Evolutionary conservation across 306 rosid genomes (phyloP), one percentile per base, ranked within the genome.

Genomic region (Cicer yamashitae): DNA sequence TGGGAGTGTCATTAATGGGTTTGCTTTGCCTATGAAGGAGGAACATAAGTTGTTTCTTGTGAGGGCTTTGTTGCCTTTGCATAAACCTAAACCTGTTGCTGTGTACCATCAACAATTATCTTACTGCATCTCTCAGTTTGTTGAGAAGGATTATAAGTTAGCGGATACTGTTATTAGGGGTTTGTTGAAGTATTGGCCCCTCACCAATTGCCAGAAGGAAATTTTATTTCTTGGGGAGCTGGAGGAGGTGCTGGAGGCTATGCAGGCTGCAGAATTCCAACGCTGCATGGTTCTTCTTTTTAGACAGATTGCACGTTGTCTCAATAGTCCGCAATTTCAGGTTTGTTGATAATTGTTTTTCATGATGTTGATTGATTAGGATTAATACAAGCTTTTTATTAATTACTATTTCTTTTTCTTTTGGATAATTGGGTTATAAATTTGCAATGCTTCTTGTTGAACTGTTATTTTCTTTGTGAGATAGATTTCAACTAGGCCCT

Each of bases 1-100:
- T n/a, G 98, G 98, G 71, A 94, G 98, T 75, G 91, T 94, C 44
- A 94, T 94, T 14, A 94, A 94, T 82, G 98, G 98, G 41, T 94
- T 94, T 77, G 98, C 98, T 0, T 75, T 94, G 66, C 98, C 98
- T 1, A 94, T 94, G 98, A 94, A 94, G 79, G 98, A 94, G 88
- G 98, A 94, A 80, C 98, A 94, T 50, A 94, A 94, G 81, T 61
- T 94, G 84, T 94, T 94, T 77, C 93, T 94, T 61, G 96, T 90
- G 58, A 89, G 97, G 74, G 98, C 98, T 17, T 89, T 94, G 68
- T 72, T 94, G 80, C 98, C 98, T 5, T 83, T 94, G 82, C 98
- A 94, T 86, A 94, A 94, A 87, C 97, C 98, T 11, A 94, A 91
- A 81, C 79, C 98, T 0, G 66, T 90, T 34, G 37, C 85, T 6